Base-by-base conservation (phyloP, 2,329 filamentous ascomycete genomes). In the Fusarium humuli region DNA sequence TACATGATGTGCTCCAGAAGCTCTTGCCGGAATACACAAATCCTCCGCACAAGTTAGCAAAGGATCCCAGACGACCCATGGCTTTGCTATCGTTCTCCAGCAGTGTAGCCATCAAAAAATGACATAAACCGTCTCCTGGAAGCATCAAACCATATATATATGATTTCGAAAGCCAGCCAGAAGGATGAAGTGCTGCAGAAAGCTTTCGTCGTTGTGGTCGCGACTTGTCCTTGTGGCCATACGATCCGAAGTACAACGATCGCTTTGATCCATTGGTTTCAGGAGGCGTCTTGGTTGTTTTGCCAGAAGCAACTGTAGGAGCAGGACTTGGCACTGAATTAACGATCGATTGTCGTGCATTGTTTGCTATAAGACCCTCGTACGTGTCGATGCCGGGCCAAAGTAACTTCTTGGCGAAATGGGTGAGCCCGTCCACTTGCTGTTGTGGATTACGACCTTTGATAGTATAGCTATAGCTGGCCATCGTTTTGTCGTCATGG, bases 1-100 rank as follows among this genome's bases (percentile, higher is more conserved):
- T 83, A 74, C 89, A 91, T 14, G 86, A 83, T 2, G 87, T 90
- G 77, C 89, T 91, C 90, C 90, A 92, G 76, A 91, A 92, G 66
- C 88, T 91, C 80, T 88, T 90, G 4, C 84, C 84, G 7, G 78
- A 79, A 73, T 91, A 91, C 5, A 90, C 83, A 67, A 92, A 91
- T 0, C 90, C 90, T 18, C 88, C 87, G 45, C 87, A 89, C 1
- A 92, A 78, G 67, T 89, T 90, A 6, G 88, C 88, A 73, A 88
- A 84, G 2, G 87, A 83, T 0, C 90, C 90, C 11, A 92, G 79
- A 49, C 77, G 85, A n/a, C 79, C 77, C 70, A 91, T 83, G 3
- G 88, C 90, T 23, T 84, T 81, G n/a, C 82, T 81, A 67, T 92
- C 89, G 62, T 88, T 90, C 73, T 92, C 90, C 8, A 92, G 77